Percentiles rank a stretch among this genome's conserved stretches.
Conservation (phyloP, 2,329 filamentous ascomycete genomes). For the Lecanicillium sp. region DNA sequence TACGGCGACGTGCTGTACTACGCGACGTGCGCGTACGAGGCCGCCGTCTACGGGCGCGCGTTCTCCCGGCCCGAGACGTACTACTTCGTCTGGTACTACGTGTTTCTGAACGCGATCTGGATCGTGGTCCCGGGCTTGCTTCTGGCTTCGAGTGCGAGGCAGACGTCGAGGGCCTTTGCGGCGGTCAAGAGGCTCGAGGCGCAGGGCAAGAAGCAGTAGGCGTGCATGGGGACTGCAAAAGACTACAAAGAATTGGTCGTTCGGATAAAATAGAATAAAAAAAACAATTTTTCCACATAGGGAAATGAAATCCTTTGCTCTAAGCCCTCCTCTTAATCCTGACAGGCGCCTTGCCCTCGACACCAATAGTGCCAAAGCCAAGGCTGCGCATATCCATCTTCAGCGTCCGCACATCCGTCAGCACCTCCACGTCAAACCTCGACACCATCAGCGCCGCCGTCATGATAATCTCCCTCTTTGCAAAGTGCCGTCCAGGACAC, state of each 20-base stretch:
- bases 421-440: too few relatives aligned
- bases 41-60: constrained; percentile 23
- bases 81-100: constrained; percentile 42
- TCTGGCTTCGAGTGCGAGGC: constrained; percentile 16
- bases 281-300: neutral
- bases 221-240: too few relatives aligned
- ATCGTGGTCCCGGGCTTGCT: constrained; percentile 34
- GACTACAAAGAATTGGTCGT: too few relatives aligned
- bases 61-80: constrained; percentile 37
- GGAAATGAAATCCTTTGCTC: too few relatives aligned
- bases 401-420: too few relatives aligned
- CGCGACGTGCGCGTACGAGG: constrained; percentile 33
- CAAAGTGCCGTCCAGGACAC: constrained; percentile 31
- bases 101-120: constrained; percentile 41
- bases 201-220: neutral
- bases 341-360: too few relatives aligned
- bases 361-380: too few relatives aligned
- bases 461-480: constrained; percentile 29
- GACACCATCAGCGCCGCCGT: too few relatives aligned
- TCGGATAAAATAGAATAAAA: neutral
- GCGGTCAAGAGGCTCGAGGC: constrained; percentile 1
- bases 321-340: too few relatives aligned
- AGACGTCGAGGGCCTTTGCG: constrained; percentile 14
- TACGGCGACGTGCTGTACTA: constrained; percentile 44
- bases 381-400: too few relatives aligned